Percentiles rank a stretch among this genome's conserved stretches.
Evolutionary conservation across 2,329 filamentous ascomycete species (phyloP).

Genomic region (Tolypocladium cylindrosporum): DNA sequence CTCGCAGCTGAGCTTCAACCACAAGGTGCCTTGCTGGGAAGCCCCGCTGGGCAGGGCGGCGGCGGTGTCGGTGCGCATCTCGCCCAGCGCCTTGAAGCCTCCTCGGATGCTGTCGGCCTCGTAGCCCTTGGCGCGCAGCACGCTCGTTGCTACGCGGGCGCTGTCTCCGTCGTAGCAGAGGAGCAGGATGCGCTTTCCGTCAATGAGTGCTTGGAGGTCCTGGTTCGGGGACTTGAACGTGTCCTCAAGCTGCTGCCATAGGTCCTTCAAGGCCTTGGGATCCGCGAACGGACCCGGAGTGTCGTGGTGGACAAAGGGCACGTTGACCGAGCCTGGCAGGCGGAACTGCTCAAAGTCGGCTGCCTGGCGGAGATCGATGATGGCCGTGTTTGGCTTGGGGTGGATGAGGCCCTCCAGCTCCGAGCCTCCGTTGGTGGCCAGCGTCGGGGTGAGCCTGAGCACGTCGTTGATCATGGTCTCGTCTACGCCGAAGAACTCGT

Average conservation of each 20-base stretch:
- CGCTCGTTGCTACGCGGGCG: conserved; percentile 41
- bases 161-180: conserved; percentile 46
- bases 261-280: conserved; percentile 26
- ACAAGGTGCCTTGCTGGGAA: not conserved
- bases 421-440: not conserved
- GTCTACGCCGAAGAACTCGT: conserved; percentile 16
- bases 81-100: conserved; percentile 17
- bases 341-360: conserved; percentile 30
- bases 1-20: not conserved
- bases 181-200: conserved; percentile 28
- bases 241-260: conserved; percentile 37
- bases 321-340: conserved; percentile 32
- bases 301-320: conserved; percentile 28
- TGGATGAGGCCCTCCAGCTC: conserved; percentile 6
- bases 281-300: conserved; percentile 36
- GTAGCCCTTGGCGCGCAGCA: conserved; percentile 39
- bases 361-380: conserved; percentile 34
- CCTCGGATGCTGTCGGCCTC: conserved; percentile 35
- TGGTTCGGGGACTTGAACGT: conserved; percentile 22
- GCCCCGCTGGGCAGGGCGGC: not conserved
- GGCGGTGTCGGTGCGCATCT: not conserved
- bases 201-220: conserved; percentile 12
- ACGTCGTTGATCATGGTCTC: conserved; percentile 4
- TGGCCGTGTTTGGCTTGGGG: conserved; percentile 16
- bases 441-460: conserved; percentile 2